phyloP scores from a whole-genome alignment of 345 rosid genomes.

The Bruguiera sexangula region DNA sequence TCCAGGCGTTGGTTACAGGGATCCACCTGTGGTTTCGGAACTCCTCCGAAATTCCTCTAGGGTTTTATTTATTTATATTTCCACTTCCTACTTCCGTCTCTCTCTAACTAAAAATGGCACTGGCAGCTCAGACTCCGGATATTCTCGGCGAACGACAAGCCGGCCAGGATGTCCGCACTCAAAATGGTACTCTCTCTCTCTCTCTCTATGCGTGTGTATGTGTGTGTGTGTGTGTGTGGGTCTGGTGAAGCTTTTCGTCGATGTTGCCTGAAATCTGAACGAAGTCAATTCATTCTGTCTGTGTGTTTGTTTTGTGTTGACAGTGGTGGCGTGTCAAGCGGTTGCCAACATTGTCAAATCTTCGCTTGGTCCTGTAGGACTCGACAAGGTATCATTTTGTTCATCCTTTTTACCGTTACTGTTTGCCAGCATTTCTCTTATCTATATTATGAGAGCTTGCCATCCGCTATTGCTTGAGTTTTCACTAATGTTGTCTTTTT shows the following conservation, averaged over 20 bases:
- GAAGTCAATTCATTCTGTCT: neutral
- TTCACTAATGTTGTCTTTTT: too few relatives aligned
- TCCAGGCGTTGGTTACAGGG: neutral
- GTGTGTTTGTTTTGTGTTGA: neutral
- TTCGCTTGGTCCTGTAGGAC: constrained; percentile 96
- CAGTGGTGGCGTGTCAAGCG: constrained; percentile 95
- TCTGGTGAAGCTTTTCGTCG: neutral
- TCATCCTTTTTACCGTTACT: too few relatives aligned
- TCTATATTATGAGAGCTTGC: neutral
- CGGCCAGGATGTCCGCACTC: constrained; percentile 97
- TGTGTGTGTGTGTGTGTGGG: too few relatives aligned
- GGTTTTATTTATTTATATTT: neutral
- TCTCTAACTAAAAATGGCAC: constrained; percentile 40
- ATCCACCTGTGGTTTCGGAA: neutral
- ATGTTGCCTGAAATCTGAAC: neutral
- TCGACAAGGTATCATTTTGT: too few relatives aligned
- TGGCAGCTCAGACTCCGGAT: constrained; percentile 64
- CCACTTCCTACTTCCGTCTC: neutral
- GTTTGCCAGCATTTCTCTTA: too few relatives aligned
- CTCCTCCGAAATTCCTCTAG: constrained; percentile 4
- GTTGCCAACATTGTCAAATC: constrained; percentile 92
- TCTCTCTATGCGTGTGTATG: too few relatives aligned
- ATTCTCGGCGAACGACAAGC: constrained; percentile 89
- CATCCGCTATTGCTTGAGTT: too few relatives aligned
- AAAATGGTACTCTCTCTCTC: constrained; percentile 54